These are phyloP conservation scores for Globisporangium yorkense DNA, from an alignment of 352 stramenopile species.

Conservation along the genomic window DNA sequence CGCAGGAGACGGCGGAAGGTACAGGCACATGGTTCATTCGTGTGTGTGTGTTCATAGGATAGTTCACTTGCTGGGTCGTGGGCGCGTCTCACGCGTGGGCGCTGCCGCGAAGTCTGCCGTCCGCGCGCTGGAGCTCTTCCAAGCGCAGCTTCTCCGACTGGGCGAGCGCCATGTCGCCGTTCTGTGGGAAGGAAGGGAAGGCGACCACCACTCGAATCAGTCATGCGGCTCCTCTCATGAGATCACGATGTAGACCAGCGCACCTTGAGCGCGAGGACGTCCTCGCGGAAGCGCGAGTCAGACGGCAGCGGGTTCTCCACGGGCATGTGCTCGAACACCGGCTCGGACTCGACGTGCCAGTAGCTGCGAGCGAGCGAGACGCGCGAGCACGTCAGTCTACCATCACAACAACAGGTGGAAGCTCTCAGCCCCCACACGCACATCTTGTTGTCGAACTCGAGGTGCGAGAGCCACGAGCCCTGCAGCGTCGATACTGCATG, in stretches of 20 bases:
- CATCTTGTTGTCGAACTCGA: conserved; percentile 66
- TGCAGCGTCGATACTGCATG: conserved; percentile 32
- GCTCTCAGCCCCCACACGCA: conserved; percentile 23
- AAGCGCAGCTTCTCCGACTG: conserved; percentile 64
- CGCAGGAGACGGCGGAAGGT: neutral
- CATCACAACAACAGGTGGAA: neutral
- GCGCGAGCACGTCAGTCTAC: neutral
- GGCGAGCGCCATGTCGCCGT: conserved; percentile 44
- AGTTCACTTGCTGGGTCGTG: neutral
- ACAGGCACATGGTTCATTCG: neutral
- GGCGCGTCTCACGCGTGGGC: conserved; percentile 1
- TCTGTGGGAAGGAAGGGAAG: conserved; percentile 12
- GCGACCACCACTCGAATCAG: neutral
- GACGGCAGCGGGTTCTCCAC: conserved; percentile 40
- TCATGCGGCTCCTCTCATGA: neutral
- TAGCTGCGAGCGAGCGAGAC: conserved; percentile 20
- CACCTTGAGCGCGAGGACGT: conserved; percentile 55
- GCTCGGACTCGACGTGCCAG: conserved; percentile 69
- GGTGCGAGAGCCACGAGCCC: conserved; percentile 65
- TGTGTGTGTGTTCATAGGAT: neutral
- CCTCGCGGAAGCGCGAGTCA: conserved; percentile 57
- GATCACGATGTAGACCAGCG: neutral
- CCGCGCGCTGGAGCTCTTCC: conserved; percentile 62
- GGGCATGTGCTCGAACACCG: conserved; percentile 45
- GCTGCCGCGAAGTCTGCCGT: conserved; percentile 29